Base-by-base conservation (phyloP, 805 yeast genomes). In the Grigorovia yakushimaensis region DNA sequence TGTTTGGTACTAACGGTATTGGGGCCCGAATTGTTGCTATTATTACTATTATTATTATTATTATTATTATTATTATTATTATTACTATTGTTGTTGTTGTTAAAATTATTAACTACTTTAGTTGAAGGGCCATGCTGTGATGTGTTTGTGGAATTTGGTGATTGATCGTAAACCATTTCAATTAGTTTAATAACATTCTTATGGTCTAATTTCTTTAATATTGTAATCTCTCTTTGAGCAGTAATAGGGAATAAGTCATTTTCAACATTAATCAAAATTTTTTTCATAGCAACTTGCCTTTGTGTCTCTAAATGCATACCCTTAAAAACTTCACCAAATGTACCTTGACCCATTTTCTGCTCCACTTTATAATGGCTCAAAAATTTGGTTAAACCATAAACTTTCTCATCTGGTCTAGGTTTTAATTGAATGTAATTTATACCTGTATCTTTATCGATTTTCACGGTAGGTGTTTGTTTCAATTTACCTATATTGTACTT, bases 171-270 rank as follows among this genome's bases (percentile, higher is more conserved):
- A 0, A 89, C 74, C 81, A 91, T 82, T 53, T 88, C 97, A 10
- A 84, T 60, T 39, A 93, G 71, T 51, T 82, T 87, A 21, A 93
- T 72, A 17, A 91, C 76, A 62, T 93, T 87, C 23, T 69, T 66
- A 61, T 91, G 87, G 46, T 73, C 63, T 44, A 93, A 69, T 43
- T 73, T 72, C 64, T 86, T 87, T 64, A 93, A 71, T 20, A 88
- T 86, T 17, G 82, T 77, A 49, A 91, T 88, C 60, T 93, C 99
- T 51, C 99, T 75, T 65, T 89, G 78, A 1, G 98, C 96, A 0
- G 98, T 93, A 23, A 93, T 81, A 1, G 98, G 98, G 60, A 91
- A 88, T 35, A 86, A 84, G 45, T 71, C 71, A 35, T 61, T 59
- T 38, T 64, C 65, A 13, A 67, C 64, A 49, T 64, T 66, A 22